Evolutionary conservation across 805 yeast genomes (phyloP).

Genomic region (Kuraishia ogatae): DNA sequence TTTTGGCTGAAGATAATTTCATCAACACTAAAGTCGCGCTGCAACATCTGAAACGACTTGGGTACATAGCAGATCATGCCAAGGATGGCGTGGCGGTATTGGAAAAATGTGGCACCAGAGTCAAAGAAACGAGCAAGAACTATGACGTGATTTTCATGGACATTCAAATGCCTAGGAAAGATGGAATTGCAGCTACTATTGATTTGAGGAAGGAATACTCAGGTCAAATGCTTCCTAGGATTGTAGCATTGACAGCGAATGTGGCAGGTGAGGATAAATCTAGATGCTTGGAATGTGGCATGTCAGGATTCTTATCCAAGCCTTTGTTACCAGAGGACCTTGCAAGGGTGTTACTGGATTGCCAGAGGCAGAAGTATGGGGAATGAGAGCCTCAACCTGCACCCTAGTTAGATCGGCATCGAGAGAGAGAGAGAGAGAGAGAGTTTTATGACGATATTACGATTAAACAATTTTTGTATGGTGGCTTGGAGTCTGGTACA

Average conservation of each 20-base stretch:
- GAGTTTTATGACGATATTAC: neutral
- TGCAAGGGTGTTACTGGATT: constrained; percentile 23
- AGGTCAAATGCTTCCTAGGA: constrained; percentile 23
- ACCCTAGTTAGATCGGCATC: neutral
- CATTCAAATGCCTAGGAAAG: constrained; percentile 93
- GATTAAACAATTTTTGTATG: no score
- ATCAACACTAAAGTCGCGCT: constrained; percentile 41
- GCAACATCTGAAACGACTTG: constrained; percentile 38
- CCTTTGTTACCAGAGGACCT: constrained; percentile 41
- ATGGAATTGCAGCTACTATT: constrained; percentile 43
- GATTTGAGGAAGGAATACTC: constrained; percentile 26
- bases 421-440: neutral
- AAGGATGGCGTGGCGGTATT: constrained; percentile 40
- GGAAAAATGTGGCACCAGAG: constrained; percentile 20
- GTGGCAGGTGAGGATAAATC: constrained; percentile 46
- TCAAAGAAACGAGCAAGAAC: constrained; percentile 18
- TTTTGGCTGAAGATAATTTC: constrained; percentile 49
- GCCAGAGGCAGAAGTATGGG: constrained; percentile 5
- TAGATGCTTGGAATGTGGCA: constrained; percentile 37
- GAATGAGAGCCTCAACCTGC: neutral
- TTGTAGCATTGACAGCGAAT: constrained; percentile 42
- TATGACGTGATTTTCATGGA: constrained; percentile 52
- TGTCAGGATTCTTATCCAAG: constrained; percentile 44
- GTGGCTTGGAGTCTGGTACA: no score
- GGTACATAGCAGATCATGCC: constrained; percentile 43